Percentiles rank a stretch among this genome's conserved stretches.
Evolutionary conservation across 805 yeast genomes (phyloP).

Genomic region (Suhomyces xylopsoci): DNA sequence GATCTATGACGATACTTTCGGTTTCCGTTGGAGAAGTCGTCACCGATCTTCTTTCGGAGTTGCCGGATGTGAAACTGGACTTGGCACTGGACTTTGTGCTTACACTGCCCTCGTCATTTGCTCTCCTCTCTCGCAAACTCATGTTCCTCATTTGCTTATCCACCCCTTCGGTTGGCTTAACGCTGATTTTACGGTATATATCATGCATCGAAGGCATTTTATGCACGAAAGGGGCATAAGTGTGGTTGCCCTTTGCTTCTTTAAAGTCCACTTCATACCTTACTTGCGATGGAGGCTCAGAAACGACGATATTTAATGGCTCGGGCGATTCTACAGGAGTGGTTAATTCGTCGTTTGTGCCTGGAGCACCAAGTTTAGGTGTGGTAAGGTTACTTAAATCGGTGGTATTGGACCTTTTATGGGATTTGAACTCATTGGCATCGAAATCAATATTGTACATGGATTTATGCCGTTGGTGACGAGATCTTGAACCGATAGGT

Average conservation of each 20-base stretch:
- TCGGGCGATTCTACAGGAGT: conserved; percentile 2
- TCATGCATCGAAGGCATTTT: conserved; percentile 10
- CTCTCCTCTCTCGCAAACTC: not conserved
- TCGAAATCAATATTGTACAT: conserved; percentile 32
- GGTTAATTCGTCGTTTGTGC: too few species aligned
- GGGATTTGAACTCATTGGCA: not conserved
- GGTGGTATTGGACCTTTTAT: conserved; percentile 7
- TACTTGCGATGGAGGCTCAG: conserved; percentile 38
- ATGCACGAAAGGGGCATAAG: conserved; percentile 6
- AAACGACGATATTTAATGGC: conserved; percentile 22
- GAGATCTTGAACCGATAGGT: conserved; percentile 10
- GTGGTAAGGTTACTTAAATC: conserved; percentile 6
- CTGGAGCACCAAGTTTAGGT: not conserved
- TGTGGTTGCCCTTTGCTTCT: conserved; percentile 17
- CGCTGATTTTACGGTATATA: conserved; percentile 1
- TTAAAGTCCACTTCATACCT: conserved; percentile 41
- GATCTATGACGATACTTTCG: conserved; percentile 40
- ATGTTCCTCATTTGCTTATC: not conserved
- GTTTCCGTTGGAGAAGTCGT: conserved; percentile 29
- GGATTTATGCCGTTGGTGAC: conserved; percentile 40
- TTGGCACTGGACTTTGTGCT: conserved; percentile 17
- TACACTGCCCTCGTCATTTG: conserved; percentile 5
- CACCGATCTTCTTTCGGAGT: conserved; percentile 24
- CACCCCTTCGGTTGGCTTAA: conserved; percentile 1
- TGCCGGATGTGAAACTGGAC: conserved; percentile 32